Percentiles rank a stretch among this genome's conserved stretches.
Conservation (phyloP, 306 rosid genomes). For the Arachis stenosperma region DNA sequence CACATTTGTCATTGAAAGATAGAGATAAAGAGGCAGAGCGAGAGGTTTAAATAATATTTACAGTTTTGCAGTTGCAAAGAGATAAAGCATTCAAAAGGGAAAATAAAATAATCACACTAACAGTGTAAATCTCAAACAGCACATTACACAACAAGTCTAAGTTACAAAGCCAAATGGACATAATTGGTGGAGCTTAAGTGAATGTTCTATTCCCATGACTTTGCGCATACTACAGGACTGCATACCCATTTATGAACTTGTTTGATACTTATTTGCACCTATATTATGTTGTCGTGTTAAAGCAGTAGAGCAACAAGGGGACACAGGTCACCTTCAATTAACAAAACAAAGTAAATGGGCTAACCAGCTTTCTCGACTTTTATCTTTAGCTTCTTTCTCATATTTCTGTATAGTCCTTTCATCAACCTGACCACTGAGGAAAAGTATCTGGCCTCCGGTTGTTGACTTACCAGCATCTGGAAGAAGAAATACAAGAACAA, state of each 20-base stretch:
- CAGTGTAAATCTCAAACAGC: constrained; percentile 1
- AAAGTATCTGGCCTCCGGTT: constrained; percentile 97
- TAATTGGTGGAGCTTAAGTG: background rate
- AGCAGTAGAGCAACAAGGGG: constrained; percentile 9
- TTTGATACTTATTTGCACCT: background rate
- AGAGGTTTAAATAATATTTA: constrained; percentile 7
- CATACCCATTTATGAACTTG: background rate
- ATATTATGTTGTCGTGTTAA: constrained; percentile 12
- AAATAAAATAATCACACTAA: background rate
- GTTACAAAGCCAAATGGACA: background rate
- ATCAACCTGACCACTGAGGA: constrained; percentile 95
- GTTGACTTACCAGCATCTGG: constrained; percentile 99
- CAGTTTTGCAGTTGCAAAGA: background rate
- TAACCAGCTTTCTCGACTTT: constrained; percentile 99
- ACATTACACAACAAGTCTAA: background rate
- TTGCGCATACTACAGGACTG: constrained; percentile 5
- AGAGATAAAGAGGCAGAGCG: background rate
- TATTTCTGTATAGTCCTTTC: constrained; percentile 97
- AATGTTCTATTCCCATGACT: constrained; percentile 5
- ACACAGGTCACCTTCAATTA: constrained; percentile 11
- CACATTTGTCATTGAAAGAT: background rate
- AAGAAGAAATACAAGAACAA: constrained; percentile 31
- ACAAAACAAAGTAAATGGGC: constrained; percentile 41
- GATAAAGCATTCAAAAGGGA: background rate
- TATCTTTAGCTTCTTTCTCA: constrained; percentile 98